Base-by-base conservation (phyloP, 441 rosid genomes). In the Melastoma candidum region DNA sequence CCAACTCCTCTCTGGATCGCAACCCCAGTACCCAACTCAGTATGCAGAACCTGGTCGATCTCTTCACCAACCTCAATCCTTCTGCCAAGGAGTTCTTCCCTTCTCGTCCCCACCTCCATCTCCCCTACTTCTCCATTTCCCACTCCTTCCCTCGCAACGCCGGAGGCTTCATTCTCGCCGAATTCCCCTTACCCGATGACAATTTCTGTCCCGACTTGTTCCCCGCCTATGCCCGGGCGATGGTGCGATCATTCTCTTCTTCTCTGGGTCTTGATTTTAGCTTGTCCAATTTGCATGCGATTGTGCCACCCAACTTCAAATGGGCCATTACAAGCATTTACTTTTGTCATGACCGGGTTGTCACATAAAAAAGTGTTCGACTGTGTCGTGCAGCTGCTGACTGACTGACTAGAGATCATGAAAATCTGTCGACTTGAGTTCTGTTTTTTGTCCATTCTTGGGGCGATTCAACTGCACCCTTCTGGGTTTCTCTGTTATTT, bases 11-110 rank as follows among this genome's bases (percentile, higher is more conserved):
- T 58, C 59, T 61, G 58, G 80, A 54, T 17, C 43, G 51, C 3
- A 60, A 45, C 36, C 5, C 36, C 36, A 29, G 78, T 57, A 58
- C 82, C 1, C 78, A 84, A 71, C 72, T 84, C 68, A 77, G 48
- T 61, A 78, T 87, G 65, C 68, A 81, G 57, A 82, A 79, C 55
- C 83, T 87, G 63, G 94, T 87, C 54, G 88, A 82, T 3, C 77
- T 84, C 72, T 76, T 87, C 72, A 84, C 85, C 56, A 84, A 84
- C 71, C 67, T 87, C 74, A 87, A 87, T 71, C 96, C 96, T 72
- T 65, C 67, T 68, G 96, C 96, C 0, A 82, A 87, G 63, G 96
- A 87, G 64, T 87, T 87, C 66, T 57, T 87, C 51, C 96, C 96
- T 57, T 84, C 94, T 41, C 71, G 77, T 57, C 66, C 68, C 57